phyloP scores from a whole-genome alignment of 1,284 basidiomycete genomes.

The Pholiota adiposa region DNA sequence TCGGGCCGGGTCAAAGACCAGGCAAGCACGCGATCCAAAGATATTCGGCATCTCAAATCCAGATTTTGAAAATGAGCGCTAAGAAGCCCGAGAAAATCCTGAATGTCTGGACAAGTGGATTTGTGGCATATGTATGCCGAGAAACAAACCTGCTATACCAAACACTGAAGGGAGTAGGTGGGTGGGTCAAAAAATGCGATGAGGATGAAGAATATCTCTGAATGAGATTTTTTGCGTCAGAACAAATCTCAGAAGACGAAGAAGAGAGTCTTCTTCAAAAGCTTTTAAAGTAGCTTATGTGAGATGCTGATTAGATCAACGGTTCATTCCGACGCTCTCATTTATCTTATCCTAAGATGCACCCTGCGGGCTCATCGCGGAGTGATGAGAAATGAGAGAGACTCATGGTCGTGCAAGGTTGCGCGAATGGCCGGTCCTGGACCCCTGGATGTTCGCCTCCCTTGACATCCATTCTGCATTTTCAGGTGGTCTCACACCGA shows the following conservation, averaged over 20 bases:
- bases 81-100: not conserved
- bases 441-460: too few species aligned
- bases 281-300: too few species aligned
- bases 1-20: not conserved
- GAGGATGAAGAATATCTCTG: too few species aligned
- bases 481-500: too few species aligned
- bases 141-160: not conserved
- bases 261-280: too few species aligned
- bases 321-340: not conserved
- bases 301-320: too few species aligned
- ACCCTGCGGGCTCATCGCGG: not conserved
- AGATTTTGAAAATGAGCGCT: not conserved
- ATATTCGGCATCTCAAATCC: not conserved
- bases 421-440: too few species aligned
- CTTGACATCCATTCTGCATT: too few species aligned
- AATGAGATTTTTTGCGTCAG: too few species aligned
- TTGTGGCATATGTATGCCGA: not conserved
- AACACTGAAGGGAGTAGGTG: not conserved
- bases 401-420: too few species aligned
- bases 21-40: not conserved
- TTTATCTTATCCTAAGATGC: not conserved
- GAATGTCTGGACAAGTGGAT: not conserved
- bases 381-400: too few species aligned
- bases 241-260: too few species aligned
- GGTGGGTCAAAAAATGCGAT: not conserved